Base-by-base conservation (phyloP, 2,329 filamentous ascomycete species). In the Trichophyton schoenleinii region DNA sequence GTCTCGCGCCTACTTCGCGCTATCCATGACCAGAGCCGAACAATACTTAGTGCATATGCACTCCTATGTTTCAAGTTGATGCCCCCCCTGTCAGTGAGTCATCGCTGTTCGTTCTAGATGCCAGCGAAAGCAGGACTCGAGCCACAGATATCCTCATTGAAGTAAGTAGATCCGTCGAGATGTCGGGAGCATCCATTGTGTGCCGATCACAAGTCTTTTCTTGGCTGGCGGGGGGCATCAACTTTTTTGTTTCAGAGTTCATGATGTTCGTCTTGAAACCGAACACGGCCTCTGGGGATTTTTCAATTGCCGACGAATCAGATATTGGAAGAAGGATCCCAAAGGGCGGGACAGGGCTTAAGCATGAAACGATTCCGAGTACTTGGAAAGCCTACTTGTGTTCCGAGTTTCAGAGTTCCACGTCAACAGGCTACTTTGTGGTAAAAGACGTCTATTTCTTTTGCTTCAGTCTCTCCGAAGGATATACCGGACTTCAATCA, bases 1-100 rank as follows among this genome's bases (percentile, higher is more conserved):
- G 28, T 55, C 49, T 34, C 49, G 49, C 49, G 49, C 49, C 49
- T 55, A 55, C 49, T 34, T 55, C 49, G 49, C 49, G 49, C 49
- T 55, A 34, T 36, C 22, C 49, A 55, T 34, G 28, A 7, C n/a
- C 13, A n/a, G 20, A 3, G 5, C 28, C 28, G 13, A 55, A 28
- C 28, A 34, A 28, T 18, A 18, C 18, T 18, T 18, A 15, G 49
- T 55, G 49, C 49, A 55, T 55, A 36, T 34, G 49, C 49, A 36
- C 28, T 38, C 8, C 34, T 55, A 55, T 55, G 49, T 36, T 55
- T 55, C 49, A 55, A 20, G 49, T 34, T 34, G 11, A 28, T 36
- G 18, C 22, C 49, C 49, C 49, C 49, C 15, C 49, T 38, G 15
- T 36, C 31, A n/a, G 5, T 55, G 49, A 55, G 28, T 55, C 49